Percentiles rank a stretch among this genome's conserved stretches.
Evolutionary conservation across 2,329 filamentous ascomycete genomes (phyloP).

Genomic region (Cercospora canescens): DNA sequence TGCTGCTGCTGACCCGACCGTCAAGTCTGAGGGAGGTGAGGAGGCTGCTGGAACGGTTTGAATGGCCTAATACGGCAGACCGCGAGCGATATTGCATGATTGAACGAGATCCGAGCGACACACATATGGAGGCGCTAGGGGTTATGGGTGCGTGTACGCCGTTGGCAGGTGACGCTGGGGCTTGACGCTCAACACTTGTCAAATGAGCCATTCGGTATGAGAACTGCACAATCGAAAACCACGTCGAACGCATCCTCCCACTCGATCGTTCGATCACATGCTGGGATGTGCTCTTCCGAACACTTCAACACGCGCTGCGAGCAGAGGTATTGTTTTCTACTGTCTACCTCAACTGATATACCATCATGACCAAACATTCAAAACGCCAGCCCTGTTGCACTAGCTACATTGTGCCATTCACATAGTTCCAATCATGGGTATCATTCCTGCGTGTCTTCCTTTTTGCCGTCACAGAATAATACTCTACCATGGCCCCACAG

Average conservation of each 20-base stretch:
- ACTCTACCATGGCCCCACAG: constrained; percentile 22
- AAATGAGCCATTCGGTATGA: background rate
- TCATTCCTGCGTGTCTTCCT: background rate
- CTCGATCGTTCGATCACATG: background rate
- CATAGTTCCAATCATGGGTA: background rate
- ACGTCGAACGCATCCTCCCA: background rate
- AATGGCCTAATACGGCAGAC: background rate
- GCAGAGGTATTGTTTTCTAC: background rate
- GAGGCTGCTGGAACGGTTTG: background rate
- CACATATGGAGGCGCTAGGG: background rate
- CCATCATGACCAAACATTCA: background rate
- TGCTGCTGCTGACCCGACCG: background rate
- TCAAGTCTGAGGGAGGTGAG: background rate
- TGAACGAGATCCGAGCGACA: background rate
- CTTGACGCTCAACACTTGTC: background rate
- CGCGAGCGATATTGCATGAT: too few species aligned
- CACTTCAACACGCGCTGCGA: background rate
- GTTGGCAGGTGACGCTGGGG: background rate
- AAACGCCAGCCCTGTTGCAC: background rate
- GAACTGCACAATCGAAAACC: background rate
- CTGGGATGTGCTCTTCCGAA: background rate
- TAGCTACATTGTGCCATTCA: background rate
- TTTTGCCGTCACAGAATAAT: background rate
- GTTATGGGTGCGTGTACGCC: background rate
- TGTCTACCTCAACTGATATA: background rate